These are phyloP conservation scores for Colletotrichum navitas DNA, from an alignment of 2,329 filamentous ascomycete genomes.

Conservation along the genomic window DNA sequence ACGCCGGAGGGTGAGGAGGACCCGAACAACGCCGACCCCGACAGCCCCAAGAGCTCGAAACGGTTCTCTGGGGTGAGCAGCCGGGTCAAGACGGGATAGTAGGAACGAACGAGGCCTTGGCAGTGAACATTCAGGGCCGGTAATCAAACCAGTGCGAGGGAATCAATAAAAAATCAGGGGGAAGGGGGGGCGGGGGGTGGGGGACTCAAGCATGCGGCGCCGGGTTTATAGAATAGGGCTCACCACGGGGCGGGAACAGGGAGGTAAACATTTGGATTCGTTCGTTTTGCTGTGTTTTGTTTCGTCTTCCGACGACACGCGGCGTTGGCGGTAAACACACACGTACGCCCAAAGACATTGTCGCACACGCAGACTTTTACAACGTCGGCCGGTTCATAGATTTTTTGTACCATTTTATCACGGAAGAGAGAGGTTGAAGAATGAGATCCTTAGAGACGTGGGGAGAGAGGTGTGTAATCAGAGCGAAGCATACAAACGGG, in stretches of 20 bases:
- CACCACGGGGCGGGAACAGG: not conserved
- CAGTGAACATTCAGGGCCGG: not conserved
- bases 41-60: conserved; percentile 29
- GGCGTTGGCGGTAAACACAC: conserved; percentile 14
- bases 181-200: too few species aligned
- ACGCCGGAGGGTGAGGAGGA: conserved; percentile 36
- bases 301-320: conserved; percentile 8
- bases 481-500: not conserved
- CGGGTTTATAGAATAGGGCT: conserved; percentile 14
- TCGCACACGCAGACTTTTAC: not conserved
- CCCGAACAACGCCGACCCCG: not conserved
- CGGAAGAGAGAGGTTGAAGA: not conserved
- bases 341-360: not conserved
- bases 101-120: not conserved
- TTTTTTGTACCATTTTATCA: not conserved
- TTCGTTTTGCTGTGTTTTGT: not conserved
- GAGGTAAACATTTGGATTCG: conserved; percentile 10
- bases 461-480: not conserved
- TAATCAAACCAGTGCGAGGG: not conserved
- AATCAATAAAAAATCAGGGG: not conserved
- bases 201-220: not conserved
- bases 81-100: conserved; percentile 37
- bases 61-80: conserved; percentile 19
- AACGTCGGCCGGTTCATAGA: not conserved
- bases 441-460: not conserved